phyloP scores from a whole-genome alignment of 768 basidiomycete genomes.

The Auricularia cornea region DNA sequence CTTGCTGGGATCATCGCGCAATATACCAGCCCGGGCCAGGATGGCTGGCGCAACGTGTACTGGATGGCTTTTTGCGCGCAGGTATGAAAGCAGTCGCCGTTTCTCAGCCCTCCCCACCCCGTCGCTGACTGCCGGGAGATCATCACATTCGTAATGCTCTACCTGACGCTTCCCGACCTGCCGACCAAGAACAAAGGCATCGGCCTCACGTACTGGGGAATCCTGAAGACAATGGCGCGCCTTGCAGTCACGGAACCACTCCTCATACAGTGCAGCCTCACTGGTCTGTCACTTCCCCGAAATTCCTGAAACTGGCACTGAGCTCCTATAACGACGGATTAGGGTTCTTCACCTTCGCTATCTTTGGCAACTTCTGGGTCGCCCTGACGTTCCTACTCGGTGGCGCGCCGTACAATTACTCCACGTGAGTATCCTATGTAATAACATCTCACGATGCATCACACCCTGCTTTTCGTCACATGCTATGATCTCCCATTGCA shows the following conservation, averaged over 20 bases:
- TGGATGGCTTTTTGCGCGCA: conserved; percentile 34
- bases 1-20: conserved; percentile 68
- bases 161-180: conserved; percentile 30
- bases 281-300: conserved; percentile 12
- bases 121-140: neutral
- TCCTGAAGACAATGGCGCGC: conserved; percentile 58
- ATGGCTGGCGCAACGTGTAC: conserved; percentile 39
- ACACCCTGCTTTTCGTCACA: conserved; percentile 34
- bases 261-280: conserved; percentile 47
- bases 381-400: conserved; percentile 39
- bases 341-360: conserved; percentile 33
- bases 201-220: conserved; percentile 27
- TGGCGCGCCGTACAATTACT: conserved; percentile 32
- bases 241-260: conserved; percentile 71
- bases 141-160: conserved; percentile 24
- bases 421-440: conserved; percentile 19
- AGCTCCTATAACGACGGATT: conserved; percentile 6
- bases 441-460: too few species aligned
- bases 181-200: conserved; percentile 30
- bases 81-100: neutral
- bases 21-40: conserved; percentile 32
- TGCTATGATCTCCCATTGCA: conserved; percentile 23
- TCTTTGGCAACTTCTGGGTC: conserved; percentile 55
- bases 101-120: conserved; percentile 1
- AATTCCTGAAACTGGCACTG: too few species aligned